Conservation (phyloP, 148 eudicot genomes). For the Rhododendron ferrugineum region DNA sequence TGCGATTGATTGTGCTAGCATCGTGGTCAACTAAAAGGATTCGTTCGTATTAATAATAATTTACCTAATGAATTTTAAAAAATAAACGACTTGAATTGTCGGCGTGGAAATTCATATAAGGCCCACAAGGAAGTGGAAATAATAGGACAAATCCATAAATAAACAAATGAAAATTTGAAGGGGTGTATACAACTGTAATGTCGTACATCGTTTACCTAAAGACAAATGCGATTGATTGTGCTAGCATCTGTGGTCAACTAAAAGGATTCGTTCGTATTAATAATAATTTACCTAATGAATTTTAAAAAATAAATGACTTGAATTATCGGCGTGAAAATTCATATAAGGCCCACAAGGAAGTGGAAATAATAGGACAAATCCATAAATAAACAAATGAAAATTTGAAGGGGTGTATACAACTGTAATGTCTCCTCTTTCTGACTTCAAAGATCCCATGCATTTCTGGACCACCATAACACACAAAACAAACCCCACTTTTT, state of each 20-base stretch:
- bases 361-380: background rate
- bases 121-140: background rate
- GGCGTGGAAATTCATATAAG: background rate
- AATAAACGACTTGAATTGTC: background rate
- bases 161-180: background rate
- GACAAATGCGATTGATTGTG: too few species aligned
- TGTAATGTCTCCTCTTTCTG: background rate
- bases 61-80: too few species aligned
- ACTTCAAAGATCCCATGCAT: slow-evolving; percentile 10
- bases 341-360: background rate
- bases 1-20: too few species aligned
- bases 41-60: too few species aligned
- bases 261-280: too few species aligned
- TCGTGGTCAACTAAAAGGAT: background rate
- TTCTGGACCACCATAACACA: slow-evolving; percentile 16
- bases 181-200: background rate
- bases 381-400: background rate
- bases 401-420: background rate
- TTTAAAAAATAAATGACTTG: too few species aligned
- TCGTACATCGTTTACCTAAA: too few species aligned
- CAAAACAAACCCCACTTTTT: slow-evolving; percentile 10
- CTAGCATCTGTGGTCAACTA: background rate
- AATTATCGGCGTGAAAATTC: background rate
- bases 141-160: background rate
- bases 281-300: too few species aligned